Percentiles rank a stretch among this genome's conserved stretches.
These are phyloP conservation scores for Rhazya stricta DNA, from an alignment of 257 asterid genomes.

Conservation along the genomic window DNA sequence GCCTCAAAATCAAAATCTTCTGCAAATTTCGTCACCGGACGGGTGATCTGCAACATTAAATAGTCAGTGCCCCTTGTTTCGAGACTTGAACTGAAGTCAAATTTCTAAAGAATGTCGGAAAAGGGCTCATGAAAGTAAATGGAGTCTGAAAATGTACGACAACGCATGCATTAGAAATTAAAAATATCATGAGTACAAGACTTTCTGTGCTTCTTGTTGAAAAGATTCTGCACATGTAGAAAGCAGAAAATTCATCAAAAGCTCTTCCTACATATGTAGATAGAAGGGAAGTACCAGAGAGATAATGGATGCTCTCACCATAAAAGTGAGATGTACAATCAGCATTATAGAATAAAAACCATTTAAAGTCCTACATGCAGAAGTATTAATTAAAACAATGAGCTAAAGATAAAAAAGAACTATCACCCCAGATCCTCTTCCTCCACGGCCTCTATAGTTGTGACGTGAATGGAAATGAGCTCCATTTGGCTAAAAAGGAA, in stretches of 20 bases:
- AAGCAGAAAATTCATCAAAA: not conserved
- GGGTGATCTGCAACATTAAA: constrained; percentile 46
- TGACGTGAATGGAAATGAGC: constrained; percentile 47
- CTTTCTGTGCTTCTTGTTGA: not conserved
- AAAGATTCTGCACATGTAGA: not conserved
- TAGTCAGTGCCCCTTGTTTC: not conserved
- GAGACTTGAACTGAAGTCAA: not conserved
- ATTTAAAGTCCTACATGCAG: not conserved
- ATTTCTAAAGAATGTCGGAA: not conserved
- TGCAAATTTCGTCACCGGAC: constrained; percentile 61
- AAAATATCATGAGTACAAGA: not conserved
- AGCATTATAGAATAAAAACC: not conserved
- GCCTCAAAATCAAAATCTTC: constrained; percentile 95
- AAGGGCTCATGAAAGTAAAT: not conserved
- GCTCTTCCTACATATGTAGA: not conserved
- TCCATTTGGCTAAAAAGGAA: constrained; percentile 58
- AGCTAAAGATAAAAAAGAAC: not conserved
- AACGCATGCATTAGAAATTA: not conserved
- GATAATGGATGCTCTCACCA: not conserved
- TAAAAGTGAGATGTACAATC: not conserved
- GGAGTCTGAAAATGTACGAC: not conserved
- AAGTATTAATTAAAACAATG: not conserved
- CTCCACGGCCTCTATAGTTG: constrained; percentile 89
- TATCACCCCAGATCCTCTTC: constrained; percentile 78
- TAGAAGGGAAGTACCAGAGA: not conserved